Conservation (phyloP, 192 early-diverging fungal species). For the Chytriomyces hyalinus region DNA sequence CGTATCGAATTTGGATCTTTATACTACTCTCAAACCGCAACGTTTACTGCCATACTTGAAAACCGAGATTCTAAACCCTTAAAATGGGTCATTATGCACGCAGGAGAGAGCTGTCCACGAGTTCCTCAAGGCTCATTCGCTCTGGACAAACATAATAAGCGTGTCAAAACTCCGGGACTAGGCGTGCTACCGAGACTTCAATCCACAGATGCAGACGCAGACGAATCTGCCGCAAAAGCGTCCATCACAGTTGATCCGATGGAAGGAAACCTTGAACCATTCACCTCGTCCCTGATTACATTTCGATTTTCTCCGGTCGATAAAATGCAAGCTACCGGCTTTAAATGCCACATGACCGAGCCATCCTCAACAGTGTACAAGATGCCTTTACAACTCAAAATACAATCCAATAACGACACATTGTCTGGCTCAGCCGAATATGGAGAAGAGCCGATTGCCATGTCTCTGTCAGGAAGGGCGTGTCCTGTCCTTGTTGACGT, state of each 20-base stretch:
- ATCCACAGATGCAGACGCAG: not conserved
- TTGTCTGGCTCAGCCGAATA: not conserved
- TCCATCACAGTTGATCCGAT: conserved; percentile 48
- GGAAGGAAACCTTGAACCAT: conserved; percentile 48
- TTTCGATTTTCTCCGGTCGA: conserved; percentile 48
- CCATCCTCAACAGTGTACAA: conserved; percentile 24
- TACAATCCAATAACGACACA: conserved; percentile 26
- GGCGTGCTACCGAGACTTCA: not conserved
- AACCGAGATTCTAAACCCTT: conserved; percentile 38
- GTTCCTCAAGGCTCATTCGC: conserved; percentile 27
- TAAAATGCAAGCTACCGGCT: conserved; percentile 25
- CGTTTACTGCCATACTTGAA: conserved; percentile 41
- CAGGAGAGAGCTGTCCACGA: conserved; percentile 45
- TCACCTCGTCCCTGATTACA: conserved; percentile 29
- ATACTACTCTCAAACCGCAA: conserved; percentile 50
- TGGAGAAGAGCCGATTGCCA: conserved; percentile 46
- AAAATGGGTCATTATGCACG: conserved; percentile 53
- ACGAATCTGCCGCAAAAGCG: conserved; percentile 34
- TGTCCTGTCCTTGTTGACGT: conserved; percentile 40
- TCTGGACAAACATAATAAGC: not conserved
- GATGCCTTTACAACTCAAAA: conserved; percentile 52
- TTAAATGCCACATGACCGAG: conserved; percentile 30
- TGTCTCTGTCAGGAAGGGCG: conserved; percentile 41
- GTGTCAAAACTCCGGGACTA: conserved; percentile 8
- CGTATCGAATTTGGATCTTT: conserved; percentile 49